Conservation (phyloP, 2,329 filamentous ascomycete genomes). For the Aspergillus nomiae region DNA sequence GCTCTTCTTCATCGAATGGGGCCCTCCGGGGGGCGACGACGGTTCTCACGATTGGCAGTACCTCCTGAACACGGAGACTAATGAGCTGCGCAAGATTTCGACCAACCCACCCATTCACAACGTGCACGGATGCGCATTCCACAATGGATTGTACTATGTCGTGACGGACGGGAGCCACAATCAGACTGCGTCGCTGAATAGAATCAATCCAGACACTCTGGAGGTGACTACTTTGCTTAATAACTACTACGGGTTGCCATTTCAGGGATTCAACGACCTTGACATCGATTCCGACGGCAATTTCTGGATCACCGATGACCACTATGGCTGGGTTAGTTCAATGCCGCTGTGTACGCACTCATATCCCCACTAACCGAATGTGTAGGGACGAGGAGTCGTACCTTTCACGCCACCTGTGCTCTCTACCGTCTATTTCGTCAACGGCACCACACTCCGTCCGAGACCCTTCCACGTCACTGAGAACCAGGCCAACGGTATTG, state of each 20-base stretch:
- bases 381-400: background rate
- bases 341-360: background rate
- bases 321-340: conserved; percentile 7
- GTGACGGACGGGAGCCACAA: background rate
- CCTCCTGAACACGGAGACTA: conserved; percentile 10
- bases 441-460: background rate
- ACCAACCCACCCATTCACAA: conserved; percentile 12
- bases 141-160: conserved; percentile 1
- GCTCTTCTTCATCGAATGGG: conserved; percentile 19
- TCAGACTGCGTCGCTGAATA: background rate
- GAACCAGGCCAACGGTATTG: background rate
- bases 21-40: conserved; percentile 12
- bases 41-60: conserved; percentile 17
- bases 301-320: conserved; percentile 13
- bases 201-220: background rate
- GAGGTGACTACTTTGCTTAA: conserved; percentile 6
- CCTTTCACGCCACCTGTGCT: background rate
- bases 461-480: background rate
- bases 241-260: conserved; percentile 10
- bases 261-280: conserved; percentile 15
- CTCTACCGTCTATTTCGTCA: background rate
- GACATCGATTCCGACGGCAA: conserved; percentile 12
- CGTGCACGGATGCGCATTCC: conserved; percentile 9
- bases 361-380: background rate
- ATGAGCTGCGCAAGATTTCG: conserved; percentile 10